Evolutionary conservation across 1,284 basidiomycete genomes (phyloP).

Genomic region (Rhodotorula sp.): DNA sequence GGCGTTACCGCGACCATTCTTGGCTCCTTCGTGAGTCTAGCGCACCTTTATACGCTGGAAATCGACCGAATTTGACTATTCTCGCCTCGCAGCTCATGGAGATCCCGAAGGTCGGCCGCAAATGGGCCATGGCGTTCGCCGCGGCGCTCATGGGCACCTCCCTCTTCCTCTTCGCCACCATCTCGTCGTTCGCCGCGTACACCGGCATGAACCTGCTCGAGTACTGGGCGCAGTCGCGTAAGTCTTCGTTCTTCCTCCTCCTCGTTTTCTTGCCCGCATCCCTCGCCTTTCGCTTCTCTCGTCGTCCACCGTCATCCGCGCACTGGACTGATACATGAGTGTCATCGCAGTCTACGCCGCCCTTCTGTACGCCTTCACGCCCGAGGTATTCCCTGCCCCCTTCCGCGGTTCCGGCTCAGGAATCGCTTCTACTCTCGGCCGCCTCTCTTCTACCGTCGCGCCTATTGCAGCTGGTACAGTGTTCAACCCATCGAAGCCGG

Average conservation of each 20-base stretch:
- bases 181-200: slow-evolving; percentile 30
- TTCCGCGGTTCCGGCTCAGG: slow-evolving; percentile 47
- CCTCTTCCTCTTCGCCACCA: slow-evolving; percentile 46
- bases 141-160: slow-evolving; percentile 44
- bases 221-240: slow-evolving; percentile 40
- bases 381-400: slow-evolving; percentile 18
- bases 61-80: background rate
- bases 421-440: slow-evolving; percentile 44
- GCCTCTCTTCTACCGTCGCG: slow-evolving; percentile 45
- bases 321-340: too few species aligned
- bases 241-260: background rate
- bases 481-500: slow-evolving; percentile 17
- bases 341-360: slow-evolving; percentile 18
- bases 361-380: slow-evolving; percentile 20
- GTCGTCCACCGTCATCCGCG: too few species aligned
- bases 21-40: slow-evolving; percentile 30
- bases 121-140: slow-evolving; percentile 46
- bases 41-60: too few species aligned
- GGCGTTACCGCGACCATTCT: slow-evolving; percentile 29
- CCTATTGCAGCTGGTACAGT: slow-evolving; percentile 45
- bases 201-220: slow-evolving; percentile 33
- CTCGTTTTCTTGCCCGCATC: background rate
- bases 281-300: too few species aligned
- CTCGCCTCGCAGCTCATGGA: slow-evolving; percentile 42
- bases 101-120: slow-evolving; percentile 44